Evolutionary conservation across 495 filamentous ascomycete genomes (phyloP).

Genomic region (Diplogelasinospora grovesii): DNA sequence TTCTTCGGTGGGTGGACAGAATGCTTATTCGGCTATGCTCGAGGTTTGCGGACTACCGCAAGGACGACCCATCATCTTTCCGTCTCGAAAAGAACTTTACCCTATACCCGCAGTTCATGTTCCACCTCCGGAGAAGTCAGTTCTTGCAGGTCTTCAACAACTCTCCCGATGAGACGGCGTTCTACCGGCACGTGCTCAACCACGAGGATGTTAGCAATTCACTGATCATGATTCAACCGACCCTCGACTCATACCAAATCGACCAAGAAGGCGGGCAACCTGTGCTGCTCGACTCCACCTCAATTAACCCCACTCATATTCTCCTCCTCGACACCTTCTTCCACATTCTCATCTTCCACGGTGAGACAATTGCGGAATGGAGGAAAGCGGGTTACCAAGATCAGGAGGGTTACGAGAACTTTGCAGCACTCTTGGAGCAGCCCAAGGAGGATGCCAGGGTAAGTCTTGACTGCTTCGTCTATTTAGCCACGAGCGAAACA

Average conservation of each 20-base stretch:
- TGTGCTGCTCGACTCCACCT: constrained; percentile 90
- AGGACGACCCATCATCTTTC: constrained; percentile 97
- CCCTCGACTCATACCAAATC: constrained; percentile 93
- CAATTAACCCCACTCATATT: constrained; percentile 90
- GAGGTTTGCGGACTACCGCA: constrained; percentile 95
- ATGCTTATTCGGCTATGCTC: constrained; percentile 98
- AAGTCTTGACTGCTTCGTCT: constrained; percentile 27
- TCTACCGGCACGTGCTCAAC: constrained; percentile 94
- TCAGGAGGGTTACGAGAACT: constrained; percentile 97
- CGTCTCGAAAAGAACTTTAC: constrained; percentile 98
- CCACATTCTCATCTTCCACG: constrained; percentile 98
- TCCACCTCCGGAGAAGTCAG: constrained; percentile 92
- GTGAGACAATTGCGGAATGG: constrained; percentile 97
- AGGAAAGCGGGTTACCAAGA: constrained; percentile 97
- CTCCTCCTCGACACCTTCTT: constrained; percentile 98
- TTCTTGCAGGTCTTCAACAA: constrained; percentile 99
- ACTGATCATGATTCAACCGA: constrained; percentile 98
- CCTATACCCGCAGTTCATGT: constrained; percentile 99
- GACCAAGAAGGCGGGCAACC: constrained; percentile 87
- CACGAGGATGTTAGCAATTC: constrained; percentile 97
- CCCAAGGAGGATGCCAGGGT: constrained; percentile 98
- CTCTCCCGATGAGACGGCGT: constrained; percentile 97
- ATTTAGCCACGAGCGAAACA: not conserved
- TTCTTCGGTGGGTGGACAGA: constrained; percentile 95
- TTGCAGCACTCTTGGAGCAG: constrained; percentile 77